phyloP scores from a whole-genome alignment of 768 basidiomycete genomes.

The Ephemerocybe angulata region DNA sequence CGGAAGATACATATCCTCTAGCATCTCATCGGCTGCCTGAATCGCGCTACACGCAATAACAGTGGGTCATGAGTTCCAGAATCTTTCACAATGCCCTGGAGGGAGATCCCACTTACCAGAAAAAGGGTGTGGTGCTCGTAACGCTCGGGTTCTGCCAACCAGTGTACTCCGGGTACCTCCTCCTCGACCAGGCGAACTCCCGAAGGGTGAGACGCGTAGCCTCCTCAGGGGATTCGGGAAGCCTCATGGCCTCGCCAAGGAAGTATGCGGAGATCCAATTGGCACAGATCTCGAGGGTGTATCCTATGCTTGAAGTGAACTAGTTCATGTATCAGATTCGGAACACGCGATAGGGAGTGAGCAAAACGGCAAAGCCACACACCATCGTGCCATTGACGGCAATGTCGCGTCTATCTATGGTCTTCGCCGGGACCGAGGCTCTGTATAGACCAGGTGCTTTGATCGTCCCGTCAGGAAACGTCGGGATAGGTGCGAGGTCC shows the following conservation, averaged over 20 bases:
- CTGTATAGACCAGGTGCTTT: conserved; percentile 41
- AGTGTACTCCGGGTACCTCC: conserved; percentile 42
- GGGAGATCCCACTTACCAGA: conserved; percentile 38
- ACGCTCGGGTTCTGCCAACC: conserved; percentile 51
- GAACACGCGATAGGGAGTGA: not conserved
- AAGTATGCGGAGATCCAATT: conserved; percentile 69
- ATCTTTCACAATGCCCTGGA: not conserved
- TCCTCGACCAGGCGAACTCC: conserved; percentile 49
- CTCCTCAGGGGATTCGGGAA: conserved; percentile 44
- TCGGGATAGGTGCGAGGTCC: not conserved
- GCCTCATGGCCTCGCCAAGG: conserved; percentile 44
- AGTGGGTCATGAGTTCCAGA: not conserved
- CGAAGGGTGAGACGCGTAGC: conserved; percentile 41
- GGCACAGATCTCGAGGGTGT: conserved; percentile 47
- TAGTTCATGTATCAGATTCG: conserved; percentile 16
- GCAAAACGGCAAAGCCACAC: conserved; percentile 15
- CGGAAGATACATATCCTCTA: conserved; percentile 57
- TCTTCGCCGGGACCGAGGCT: conserved; percentile 59
- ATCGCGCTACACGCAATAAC: conserved; percentile 49
- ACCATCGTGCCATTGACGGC: conserved; percentile 63
- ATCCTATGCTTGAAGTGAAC: conserved; percentile 56
- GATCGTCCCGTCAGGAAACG: not conserved
- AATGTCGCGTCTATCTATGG: conserved; percentile 52
- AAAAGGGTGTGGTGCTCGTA: conserved; percentile 45
- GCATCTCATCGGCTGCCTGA: conserved; percentile 50